Evolutionary conservation across 306 rosid species (phyloP).

Genomic region (Vicia villosa): DNA sequence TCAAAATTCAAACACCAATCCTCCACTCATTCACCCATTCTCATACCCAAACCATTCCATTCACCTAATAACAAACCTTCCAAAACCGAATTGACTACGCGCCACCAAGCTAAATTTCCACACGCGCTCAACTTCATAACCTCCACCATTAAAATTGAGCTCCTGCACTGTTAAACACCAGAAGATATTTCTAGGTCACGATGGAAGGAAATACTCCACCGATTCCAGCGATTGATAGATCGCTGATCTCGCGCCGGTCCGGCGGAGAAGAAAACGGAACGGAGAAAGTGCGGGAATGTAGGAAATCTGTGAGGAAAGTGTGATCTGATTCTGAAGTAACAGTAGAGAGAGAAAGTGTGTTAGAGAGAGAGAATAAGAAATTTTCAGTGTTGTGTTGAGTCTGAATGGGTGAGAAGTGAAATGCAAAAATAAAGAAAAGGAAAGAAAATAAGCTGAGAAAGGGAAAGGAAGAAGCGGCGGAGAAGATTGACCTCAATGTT

Average conservation of each 20-base stretch:
- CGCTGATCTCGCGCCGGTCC: slow-evolving; percentile 32
- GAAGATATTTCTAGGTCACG: not conserved
- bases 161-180: slow-evolving; percentile 9
- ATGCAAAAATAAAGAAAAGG: not conserved
- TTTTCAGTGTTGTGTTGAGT: not conserved
- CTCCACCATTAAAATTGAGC: slow-evolving; percentile 42
- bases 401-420: slow-evolving; percentile 4
- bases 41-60: slow-evolving; percentile 57
- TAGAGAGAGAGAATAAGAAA: slow-evolving; percentile 7
- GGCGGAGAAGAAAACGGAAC: slow-evolving; percentile 37
- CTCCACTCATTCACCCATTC: slow-evolving; percentile 51
- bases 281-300: slow-evolving; percentile 47
- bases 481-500: not conserved
- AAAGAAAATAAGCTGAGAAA: slow-evolving; percentile 28
- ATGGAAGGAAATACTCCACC: slow-evolving; percentile 25
- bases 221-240: slow-evolving; percentile 46
- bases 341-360: slow-evolving; percentile 43
- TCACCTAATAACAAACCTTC: slow-evolving; percentile 27
- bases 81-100: slow-evolving; percentile 41
- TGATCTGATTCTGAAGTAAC: slow-evolving; percentile 59
- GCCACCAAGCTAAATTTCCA: slow-evolving; percentile 39
- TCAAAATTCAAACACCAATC: slow-evolving; percentile 44
- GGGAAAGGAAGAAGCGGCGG: slow-evolving; percentile 30
- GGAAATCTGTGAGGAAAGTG: slow-evolving; percentile 39
- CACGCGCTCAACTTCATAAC: slow-evolving; percentile 39